Base-by-base conservation (phyloP, 2,329 filamentous ascomycete genomes). In the Colletotrichum euphorbiae region DNA sequence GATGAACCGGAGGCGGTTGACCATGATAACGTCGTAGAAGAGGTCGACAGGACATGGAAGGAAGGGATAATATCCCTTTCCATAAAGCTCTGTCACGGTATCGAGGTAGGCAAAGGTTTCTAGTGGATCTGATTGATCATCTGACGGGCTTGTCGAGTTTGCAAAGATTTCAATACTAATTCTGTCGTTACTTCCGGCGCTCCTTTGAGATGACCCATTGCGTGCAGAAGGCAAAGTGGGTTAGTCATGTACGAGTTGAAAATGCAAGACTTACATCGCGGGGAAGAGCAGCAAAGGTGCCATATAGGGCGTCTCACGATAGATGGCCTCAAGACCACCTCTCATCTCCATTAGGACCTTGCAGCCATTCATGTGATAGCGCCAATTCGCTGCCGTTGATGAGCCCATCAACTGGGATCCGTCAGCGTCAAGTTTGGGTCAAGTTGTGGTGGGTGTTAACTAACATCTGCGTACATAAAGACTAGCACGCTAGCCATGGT, bases 61-160 rank as follows among this genome's bases (percentile, higher is more conserved):
- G 55, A 78, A 77, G 3, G 72, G 68, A 15, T 70, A 73, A 17
- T 70, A 52, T 4, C 51, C 70, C 6, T 24, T 31, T 17, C 54
- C 31, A 9, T 76, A 75, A 2, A 78, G 65, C 4, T 77, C 74
- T 48, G 68, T 61, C 7, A 78, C 71, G 2, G 78, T 70, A 12
- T 74, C 73, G 50, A 75, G 78, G 17, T 65, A 70, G 43, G 71
- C 60, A 15, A n/a, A 42, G 15, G 55, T 59, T n/a, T 51, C 56
- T 5, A 57, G 57, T 0, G 74, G 69, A 36, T 75, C 74, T 12
- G 70, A 36, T 21, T 80, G 70, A 52, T 78, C 70, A 24, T 75
- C 71, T 46, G 78, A 77, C 1, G 79, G 78, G 1, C 74, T 77
- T 2, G 79, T 77, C 6, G 79, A 80, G 63, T 81, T 78, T 3